Evolutionary conservation across 148 eudicot species (phyloP).

Genomic region (Beta vulgaris): DNA sequence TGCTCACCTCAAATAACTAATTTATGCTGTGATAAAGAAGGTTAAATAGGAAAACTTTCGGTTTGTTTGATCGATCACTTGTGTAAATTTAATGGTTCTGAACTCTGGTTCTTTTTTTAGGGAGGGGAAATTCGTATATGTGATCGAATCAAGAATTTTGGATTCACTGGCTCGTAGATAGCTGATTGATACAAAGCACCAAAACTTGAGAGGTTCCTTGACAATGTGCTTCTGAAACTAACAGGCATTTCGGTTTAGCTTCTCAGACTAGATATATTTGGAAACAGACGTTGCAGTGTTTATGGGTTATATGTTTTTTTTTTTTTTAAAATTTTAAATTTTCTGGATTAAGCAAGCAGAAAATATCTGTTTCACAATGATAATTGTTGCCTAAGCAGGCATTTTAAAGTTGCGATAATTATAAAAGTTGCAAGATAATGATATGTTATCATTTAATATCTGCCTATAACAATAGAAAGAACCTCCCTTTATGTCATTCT

Average conservation of each 20-base stretch:
- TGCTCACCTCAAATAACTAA: too few species aligned
- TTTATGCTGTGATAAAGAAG: too few species aligned
- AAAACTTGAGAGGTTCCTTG: constrained; percentile 3
- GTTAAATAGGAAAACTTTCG: too few species aligned
- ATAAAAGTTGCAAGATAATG: too few species aligned
- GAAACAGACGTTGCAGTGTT: neutral
- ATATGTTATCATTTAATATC: too few species aligned
- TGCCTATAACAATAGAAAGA: too few species aligned
- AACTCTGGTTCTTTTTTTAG: constrained; percentile 12
- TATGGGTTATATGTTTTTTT: neutral
- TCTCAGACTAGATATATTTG: neutral
- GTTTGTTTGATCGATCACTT: neutral
- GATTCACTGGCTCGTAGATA: constrained; percentile 12
- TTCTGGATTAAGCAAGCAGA: neutral
- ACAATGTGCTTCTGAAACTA: neutral
- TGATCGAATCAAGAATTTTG: constrained; percentile 22
- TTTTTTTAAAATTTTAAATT: too few species aligned
- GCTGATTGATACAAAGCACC: constrained; percentile 14
- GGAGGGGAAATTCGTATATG: neutral
- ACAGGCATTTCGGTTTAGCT: neutral
- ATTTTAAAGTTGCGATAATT: neutral
- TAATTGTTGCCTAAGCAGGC: neutral
- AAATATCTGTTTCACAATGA: neutral
- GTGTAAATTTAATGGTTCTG: neutral
- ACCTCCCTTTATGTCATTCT: too few species aligned